Evolutionary conservation across 192 early-diverging fungal genomes (phyloP).

Genomic region (Coemansia sp.): DNA sequence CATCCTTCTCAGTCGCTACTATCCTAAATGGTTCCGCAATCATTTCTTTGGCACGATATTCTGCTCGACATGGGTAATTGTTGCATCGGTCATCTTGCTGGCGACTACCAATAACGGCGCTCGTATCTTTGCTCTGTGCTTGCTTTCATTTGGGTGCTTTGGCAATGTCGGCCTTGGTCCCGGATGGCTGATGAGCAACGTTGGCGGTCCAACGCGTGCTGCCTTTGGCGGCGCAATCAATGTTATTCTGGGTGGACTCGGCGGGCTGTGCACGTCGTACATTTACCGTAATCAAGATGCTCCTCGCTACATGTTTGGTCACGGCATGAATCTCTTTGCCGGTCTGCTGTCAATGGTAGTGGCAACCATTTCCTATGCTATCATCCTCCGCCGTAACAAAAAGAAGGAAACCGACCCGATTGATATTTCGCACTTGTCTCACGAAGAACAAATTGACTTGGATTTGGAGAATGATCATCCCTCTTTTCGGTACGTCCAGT

Average conservation of each 20-base stretch:
- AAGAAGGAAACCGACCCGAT: constrained; percentile 23
- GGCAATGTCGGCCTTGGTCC: constrained; percentile 47
- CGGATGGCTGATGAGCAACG: constrained; percentile 50
- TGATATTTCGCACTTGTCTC: constrained; percentile 32
- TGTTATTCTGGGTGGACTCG: constrained; percentile 39
- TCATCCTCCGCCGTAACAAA: constrained; percentile 35
- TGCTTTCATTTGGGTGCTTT: constrained; percentile 44
- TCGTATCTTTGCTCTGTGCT: constrained; percentile 43
- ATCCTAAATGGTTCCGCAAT: constrained; percentile 29
- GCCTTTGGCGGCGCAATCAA: constrained; percentile 42
- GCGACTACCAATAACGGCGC: constrained; percentile 41
- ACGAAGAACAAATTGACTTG: constrained; percentile 36
- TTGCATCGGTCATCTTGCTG: constrained; percentile 31
- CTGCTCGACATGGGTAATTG: constrained; percentile 32
- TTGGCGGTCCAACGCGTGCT: constrained; percentile 40
- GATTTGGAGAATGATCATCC: constrained; percentile 3
- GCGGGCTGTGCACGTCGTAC: constrained; percentile 44
- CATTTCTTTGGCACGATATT: constrained; percentile 40
- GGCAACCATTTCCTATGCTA: constrained; percentile 20
- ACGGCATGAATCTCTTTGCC: constrained; percentile 52
- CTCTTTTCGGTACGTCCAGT: constrained; percentile 19
- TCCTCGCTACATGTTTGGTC: constrained; percentile 44
- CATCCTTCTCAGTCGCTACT: constrained; percentile 29
- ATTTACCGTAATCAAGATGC: constrained; percentile 48
- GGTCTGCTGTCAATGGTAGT: constrained; percentile 24